phyloP scores from a whole-genome alignment of 2,329 filamentous ascomycete species.

The Aspergillus sergii region DNA sequence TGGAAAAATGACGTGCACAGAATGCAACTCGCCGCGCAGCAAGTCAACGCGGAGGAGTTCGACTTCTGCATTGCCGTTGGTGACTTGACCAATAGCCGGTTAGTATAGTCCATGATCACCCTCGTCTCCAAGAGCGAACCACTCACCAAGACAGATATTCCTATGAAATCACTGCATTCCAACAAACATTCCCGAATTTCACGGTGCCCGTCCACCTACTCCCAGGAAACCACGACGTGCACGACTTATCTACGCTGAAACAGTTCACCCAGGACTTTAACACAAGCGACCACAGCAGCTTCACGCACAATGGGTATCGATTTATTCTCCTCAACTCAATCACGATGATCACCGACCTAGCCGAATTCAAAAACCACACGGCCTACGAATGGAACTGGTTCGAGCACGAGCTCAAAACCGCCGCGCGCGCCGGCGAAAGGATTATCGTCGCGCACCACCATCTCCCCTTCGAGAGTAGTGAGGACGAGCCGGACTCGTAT shows the following conservation, averaged over 20 bases:
- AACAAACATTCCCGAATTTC: not conserved
- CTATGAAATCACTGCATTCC: not conserved
- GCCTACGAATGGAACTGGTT: constrained; percentile 6
- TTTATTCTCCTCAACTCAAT: constrained; percentile 4
- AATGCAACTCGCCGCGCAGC: constrained; percentile 7
- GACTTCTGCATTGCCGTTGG: not conserved
- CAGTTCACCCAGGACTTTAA: not conserved
- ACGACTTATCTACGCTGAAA: not conserved
- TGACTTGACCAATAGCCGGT: not conserved
- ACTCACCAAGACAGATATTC: not conserved
- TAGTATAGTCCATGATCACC: not conserved
- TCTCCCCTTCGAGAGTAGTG: constrained; percentile 2
- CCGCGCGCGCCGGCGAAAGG: not conserved
- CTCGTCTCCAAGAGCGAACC: not conserved
- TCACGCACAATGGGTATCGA: not conserved
- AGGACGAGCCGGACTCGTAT: constrained; percentile 2
- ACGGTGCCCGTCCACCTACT: not conserved
- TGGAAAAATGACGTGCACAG: constrained; percentile 5
- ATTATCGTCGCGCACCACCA: constrained; percentile 11
- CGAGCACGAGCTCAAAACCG: not conserved
- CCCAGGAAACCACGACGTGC: not conserved
- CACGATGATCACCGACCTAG: constrained; percentile 5
- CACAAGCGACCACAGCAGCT: not conserved
- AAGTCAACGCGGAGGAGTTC: not conserved
- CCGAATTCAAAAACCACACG: constrained; percentile 6